Percentiles rank a stretch among this genome's conserved stretches.
These are phyloP conservation scores for Dictyostelium purpureum DNA, from an alignment of 78 protist genomes.

Conservation along the genomic window DNA sequence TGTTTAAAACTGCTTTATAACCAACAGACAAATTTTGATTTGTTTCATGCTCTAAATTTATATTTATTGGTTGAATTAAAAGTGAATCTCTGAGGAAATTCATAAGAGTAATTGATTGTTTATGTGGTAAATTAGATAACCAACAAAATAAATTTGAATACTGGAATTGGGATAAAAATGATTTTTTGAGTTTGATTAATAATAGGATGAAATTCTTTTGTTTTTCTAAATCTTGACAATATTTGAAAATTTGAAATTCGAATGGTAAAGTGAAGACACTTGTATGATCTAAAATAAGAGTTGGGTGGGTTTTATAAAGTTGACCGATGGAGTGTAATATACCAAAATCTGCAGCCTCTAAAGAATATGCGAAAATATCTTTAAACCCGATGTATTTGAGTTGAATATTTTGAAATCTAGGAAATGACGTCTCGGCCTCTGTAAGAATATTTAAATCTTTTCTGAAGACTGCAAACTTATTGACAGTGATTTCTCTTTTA, in stretches of 20 bases:
- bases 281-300: not conserved
- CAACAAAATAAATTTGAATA: not conserved
- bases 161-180: not conserved
- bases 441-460: not conserved
- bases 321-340: too few species aligned
- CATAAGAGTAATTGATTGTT: not conserved
- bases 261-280: not conserved
- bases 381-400: not conserved
- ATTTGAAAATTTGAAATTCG: not conserved
- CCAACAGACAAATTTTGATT: not conserved
- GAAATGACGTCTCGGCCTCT: not conserved
- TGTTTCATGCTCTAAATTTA: not conserved
- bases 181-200: not conserved
- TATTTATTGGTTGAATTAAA: too few species aligned
- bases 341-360: not conserved
- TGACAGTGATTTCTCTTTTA: not conserved
- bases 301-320: not conserved
- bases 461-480: not conserved
- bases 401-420: not conserved
- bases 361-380: not conserved
- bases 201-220: too few species aligned
- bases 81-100: too few species aligned
- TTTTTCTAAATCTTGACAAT: not conserved
- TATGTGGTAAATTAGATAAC: not conserved
- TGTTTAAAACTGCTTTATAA: not conserved